These are phyloP conservation scores for Moniliophthora roreri DNA, from an alignment of 1,284 basidiomycete species.

Conservation along the genomic window DNA sequence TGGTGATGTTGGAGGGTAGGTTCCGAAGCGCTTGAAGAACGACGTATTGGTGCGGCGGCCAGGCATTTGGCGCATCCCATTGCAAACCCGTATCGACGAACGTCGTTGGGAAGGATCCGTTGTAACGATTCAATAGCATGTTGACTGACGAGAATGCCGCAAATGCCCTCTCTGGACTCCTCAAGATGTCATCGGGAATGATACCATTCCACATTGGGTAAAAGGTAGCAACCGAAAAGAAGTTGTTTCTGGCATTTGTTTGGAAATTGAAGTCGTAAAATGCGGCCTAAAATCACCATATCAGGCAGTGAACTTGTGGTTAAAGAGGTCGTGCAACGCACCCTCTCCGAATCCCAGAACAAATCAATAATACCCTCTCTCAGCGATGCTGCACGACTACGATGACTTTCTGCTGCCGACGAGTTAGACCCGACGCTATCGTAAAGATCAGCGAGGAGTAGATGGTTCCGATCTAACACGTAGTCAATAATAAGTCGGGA, in stretches of 20 bases:
- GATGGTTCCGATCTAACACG: conserved; percentile 59
- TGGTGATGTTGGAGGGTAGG: conserved; percentile 69
- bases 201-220: conserved; percentile 90
- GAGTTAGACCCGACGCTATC: conserved; percentile 46
- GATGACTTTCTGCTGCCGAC: conserved; percentile 52
- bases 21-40: conserved; percentile 75
- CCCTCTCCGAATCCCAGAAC: conserved; percentile 76
- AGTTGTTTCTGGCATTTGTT: conserved; percentile 56
- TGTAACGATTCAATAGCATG: conserved; percentile 79
- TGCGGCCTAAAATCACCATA: conserved; percentile 46
- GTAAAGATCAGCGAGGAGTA: conserved; percentile 68
- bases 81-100: conserved; percentile 80
- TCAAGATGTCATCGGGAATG: conserved; percentile 68
- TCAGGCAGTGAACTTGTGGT: neutral
- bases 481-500: neutral
- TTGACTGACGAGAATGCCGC: conserved; percentile 73
- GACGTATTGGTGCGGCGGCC: conserved; percentile 89
- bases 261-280: conserved; percentile 89
- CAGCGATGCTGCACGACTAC: conserved; percentile 55
- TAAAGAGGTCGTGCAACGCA: conserved; percentile 16
- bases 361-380: conserved; percentile 80
- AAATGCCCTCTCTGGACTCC: conserved; percentile 63
- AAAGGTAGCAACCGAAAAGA: conserved; percentile 75
- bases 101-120: conserved; percentile 76
- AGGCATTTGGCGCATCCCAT: conserved; percentile 80